Evolutionary conservation across 2,329 filamentous ascomycete species (phyloP).

Genomic region (Aspergillus sp.): DNA sequence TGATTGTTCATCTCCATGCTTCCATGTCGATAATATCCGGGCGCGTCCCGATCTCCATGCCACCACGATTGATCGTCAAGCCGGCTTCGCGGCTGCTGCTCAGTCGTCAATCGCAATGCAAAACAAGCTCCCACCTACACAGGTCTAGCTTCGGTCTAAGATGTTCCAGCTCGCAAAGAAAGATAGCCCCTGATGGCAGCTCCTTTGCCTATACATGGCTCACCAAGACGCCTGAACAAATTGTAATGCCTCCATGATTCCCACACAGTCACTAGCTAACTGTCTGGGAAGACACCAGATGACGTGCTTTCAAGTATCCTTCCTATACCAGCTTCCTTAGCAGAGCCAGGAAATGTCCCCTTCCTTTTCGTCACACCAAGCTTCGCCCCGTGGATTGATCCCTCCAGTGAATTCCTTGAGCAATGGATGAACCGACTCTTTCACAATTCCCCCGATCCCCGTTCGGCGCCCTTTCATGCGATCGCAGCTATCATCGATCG

Average conservation of each 20-base stretch:
- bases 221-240: constrained; percentile 22
- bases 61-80: constrained; percentile 13
- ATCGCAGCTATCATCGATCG: constrained; percentile 34
- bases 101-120: constrained; percentile 3
- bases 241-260: constrained; percentile 13
- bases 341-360: constrained; percentile 17
- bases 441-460: constrained; percentile 4
- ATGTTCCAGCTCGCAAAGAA: constrained; percentile 13
- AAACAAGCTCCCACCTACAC: background rate
- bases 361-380: constrained; percentile 33
- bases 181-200: constrained; percentile 1
- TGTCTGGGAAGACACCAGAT: constrained; percentile 19
- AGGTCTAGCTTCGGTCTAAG: constrained; percentile 5
- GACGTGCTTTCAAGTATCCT: constrained; percentile 25
- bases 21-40: constrained; percentile 17
- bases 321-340: constrained; percentile 9
- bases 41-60: constrained; percentile 10
- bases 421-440: constrained; percentile 25
- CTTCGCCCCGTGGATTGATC: constrained; percentile 34
- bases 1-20: constrained; percentile 8
- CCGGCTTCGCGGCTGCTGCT: constrained; percentile 3
- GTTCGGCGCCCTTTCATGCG: constrained; percentile 16
- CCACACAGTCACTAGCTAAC: constrained; percentile 2
- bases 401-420: constrained; percentile 24
- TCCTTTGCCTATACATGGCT: constrained; percentile 29